These are phyloP conservation scores for Macrophomina tecta DNA, from an alignment of 2,329 filamentous ascomycete genomes.

Conservation along the genomic window DNA sequence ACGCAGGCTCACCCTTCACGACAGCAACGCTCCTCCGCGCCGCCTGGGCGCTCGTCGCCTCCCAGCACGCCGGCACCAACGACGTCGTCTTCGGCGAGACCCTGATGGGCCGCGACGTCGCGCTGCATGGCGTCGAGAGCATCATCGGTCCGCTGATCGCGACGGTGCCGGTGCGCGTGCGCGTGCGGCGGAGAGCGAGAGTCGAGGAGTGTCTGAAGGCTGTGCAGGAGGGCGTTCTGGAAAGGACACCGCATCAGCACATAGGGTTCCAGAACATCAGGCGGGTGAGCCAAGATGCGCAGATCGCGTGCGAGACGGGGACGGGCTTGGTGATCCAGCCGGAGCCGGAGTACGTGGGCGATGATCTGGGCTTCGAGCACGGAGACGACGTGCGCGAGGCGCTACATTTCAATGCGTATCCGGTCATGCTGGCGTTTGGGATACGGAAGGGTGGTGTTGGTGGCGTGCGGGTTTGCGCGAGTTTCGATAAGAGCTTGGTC, in stretches of 20 bases:
- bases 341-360: slow-evolving; percentile 54
- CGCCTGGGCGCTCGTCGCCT: slow-evolving; percentile 48
- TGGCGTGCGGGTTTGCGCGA: slow-evolving; percentile 65
- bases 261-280: slow-evolving; percentile 67
- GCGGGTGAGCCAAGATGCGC: slow-evolving; percentile 51
- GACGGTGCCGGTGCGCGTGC: slow-evolving; percentile 72
- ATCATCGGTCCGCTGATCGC: slow-evolving; percentile 81
- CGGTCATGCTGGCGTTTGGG: slow-evolving; percentile 68
- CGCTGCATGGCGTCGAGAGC: slow-evolving; percentile 66
- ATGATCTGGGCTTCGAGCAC: slow-evolving; percentile 61
- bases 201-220: slow-evolving; percentile 61
- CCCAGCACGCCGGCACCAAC: slow-evolving; percentile 58
- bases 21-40: slow-evolving; percentile 61
- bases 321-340: slow-evolving; percentile 48
- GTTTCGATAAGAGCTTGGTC: slow-evolving; percentile 68
- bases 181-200: slow-evolving; percentile 50
- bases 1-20: slow-evolving; percentile 47
- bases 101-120: slow-evolving; percentile 60
- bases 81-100: slow-evolving; percentile 66
- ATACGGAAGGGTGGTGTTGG: slow-evolving; percentile 57
- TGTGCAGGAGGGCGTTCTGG: slow-evolving; percentile 62
- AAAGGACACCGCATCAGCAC: slow-evolving; percentile 69
- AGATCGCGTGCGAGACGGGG: slow-evolving; percentile 57
- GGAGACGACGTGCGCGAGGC: slow-evolving; percentile 65
- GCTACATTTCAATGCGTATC: slow-evolving; percentile 63